phyloP scores from a whole-genome alignment of 2,329 filamentous ascomycete species.

The Clarireedia homoeocarpa region DNA sequence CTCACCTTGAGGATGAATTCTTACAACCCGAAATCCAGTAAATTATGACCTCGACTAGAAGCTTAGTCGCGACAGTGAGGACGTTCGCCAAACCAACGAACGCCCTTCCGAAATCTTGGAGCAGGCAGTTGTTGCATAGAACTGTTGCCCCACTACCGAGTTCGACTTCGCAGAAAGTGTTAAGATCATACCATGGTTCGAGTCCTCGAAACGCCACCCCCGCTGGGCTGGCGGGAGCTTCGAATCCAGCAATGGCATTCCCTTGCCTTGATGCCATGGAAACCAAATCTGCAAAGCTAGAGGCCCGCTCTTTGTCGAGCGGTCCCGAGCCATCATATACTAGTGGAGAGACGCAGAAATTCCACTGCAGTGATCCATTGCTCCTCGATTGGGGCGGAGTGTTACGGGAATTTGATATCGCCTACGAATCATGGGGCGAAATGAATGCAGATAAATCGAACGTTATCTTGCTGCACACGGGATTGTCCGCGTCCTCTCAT shows the following conservation, averaged over 20 bases:
- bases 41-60: constrained; percentile 23
- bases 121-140: constrained; percentile 13
- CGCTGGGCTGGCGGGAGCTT: constrained; percentile 35
- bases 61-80: constrained; percentile 17
- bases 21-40: neutral
- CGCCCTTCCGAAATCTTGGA: constrained; percentile 11
- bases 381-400: constrained; percentile 91
- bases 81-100: constrained; percentile 14
- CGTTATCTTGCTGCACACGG: constrained; percentile 86
- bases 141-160: constrained; percentile 5
- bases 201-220: constrained; percentile 12
- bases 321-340: constrained; percentile 95
- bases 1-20: neutral
- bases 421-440: constrained; percentile 86
- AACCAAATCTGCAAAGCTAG: constrained; percentile 66
- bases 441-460: constrained; percentile 78
- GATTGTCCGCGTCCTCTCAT: constrained; percentile 93
- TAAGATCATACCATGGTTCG: constrained; percentile 20
- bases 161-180: constrained; percentile 7
- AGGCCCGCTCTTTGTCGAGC: constrained; percentile 56
- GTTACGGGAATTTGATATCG: constrained; percentile 80
- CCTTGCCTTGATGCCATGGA: constrained; percentile 85
- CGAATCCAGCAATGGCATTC: constrained; percentile 82
- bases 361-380: constrained; percentile 65
- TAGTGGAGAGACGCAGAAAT: constrained; percentile 72